A percentile compares a stretch with the other conserved stretches of the same genome.
phyloP scores from a whole-genome alignment of 2,329 filamentous ascomycete species.

The Tolypocladium guangdongense region DNA sequence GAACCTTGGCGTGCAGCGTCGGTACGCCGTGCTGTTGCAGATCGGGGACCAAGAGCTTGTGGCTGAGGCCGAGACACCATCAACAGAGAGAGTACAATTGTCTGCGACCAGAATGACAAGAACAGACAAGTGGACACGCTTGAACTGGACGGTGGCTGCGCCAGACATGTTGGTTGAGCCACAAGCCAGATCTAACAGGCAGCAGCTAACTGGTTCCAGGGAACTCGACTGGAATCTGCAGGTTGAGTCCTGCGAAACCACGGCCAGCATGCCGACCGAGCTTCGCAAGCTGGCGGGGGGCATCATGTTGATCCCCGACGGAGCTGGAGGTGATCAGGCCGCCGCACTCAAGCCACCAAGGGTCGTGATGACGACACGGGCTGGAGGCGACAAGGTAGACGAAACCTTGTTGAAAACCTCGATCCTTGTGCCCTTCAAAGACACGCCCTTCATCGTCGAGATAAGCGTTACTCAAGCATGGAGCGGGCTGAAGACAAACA shows the following conservation, averaged over 20 bases:
- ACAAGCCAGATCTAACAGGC: not conserved
- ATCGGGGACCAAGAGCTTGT: slow-evolving; percentile 11
- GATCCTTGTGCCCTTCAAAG: slow-evolving; percentile 16
- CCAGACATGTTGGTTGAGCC: slow-evolving; percentile 22
- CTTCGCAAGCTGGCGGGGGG: slow-evolving; percentile 11
- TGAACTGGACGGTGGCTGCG: slow-evolving; percentile 22
- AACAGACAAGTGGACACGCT: slow-evolving; percentile 10
- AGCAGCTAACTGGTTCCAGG: slow-evolving; percentile 7
- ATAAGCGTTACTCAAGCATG: slow-evolving; percentile 18
- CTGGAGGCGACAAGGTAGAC: slow-evolving; percentile 1
- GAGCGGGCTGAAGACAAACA: slow-evolving; percentile 9
- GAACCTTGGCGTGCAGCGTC: slow-evolving; percentile 4
- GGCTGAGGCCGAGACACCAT: slow-evolving; percentile 6
- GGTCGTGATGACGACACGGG: not conserved
- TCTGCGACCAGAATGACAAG: slow-evolving; percentile 11
- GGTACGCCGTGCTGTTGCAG: slow-evolving; percentile 11
- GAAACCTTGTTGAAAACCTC: slow-evolving; percentile 16
- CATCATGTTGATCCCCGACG: slow-evolving; percentile 7
- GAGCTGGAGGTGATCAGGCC: not conserved
- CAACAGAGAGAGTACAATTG: slow-evolving; percentile 8
- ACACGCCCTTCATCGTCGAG: slow-evolving; percentile 22
- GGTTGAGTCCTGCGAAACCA: slow-evolving; percentile 14
- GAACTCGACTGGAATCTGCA: slow-evolving; percentile 23
- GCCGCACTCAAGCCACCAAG: not conserved
- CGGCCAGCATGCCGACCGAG: slow-evolving; percentile 7